phyloP scores from a whole-genome alignment of 129 eudicot genomes.

The Scalesia atractyloides region DNA sequence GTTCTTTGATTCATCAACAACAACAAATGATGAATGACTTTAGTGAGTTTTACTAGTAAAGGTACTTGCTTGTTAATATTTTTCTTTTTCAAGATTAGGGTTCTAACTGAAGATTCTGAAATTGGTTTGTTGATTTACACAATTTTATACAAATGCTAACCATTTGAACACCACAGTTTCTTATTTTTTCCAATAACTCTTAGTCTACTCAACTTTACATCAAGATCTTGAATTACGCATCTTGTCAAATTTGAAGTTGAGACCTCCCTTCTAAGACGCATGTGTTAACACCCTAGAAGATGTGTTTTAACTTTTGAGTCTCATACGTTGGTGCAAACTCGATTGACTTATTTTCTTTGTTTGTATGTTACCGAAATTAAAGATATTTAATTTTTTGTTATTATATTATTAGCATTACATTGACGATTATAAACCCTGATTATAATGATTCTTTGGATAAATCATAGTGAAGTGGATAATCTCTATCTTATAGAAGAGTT shows the following conservation, averaged over 20 bases:
- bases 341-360: background rate
- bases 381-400: background rate
- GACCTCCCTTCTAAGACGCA: no score
- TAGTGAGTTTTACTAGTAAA: constrained; percentile 45
- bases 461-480: background rate
- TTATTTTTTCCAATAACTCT: background rate
- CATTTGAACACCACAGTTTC: background rate
- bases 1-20: constrained; percentile 49
- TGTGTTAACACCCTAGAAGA: no score
- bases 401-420: background rate
- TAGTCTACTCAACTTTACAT: no score
- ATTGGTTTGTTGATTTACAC: background rate
- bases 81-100: background rate
- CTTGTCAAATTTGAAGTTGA: no score
- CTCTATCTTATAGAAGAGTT: background rate
- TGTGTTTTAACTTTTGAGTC: background rate
- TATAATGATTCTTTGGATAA: background rate
- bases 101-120: background rate
- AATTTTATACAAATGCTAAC: background rate
- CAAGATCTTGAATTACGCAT: no score
- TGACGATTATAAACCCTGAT: background rate
- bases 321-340: no score
- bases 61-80: constrained; percentile 16
- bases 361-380: background rate
- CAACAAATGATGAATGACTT: constrained; percentile 52